These are phyloP conservation scores for Barnettozyma wickerhamii DNA, from an alignment of 805 yeast species.

Conservation along the genomic window DNA sequence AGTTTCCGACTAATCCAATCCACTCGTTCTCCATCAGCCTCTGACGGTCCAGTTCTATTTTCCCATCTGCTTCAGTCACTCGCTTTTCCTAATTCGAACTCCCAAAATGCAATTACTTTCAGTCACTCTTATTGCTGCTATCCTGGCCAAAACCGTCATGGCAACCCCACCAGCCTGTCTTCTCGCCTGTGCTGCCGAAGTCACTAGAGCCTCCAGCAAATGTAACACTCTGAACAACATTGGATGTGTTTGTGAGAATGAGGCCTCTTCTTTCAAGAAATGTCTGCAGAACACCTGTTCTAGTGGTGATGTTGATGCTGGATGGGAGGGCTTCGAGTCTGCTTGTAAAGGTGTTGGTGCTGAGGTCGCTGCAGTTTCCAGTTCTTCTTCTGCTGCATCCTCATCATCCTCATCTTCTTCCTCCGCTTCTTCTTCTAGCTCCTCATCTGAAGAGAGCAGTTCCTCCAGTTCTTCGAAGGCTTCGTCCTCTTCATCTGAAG, in stretches of 20 bases:
- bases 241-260: constrained; percentile 61
- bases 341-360: constrained; percentile 49
- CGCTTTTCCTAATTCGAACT: too few species aligned
- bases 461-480: constrained; percentile 11
- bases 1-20: too few species aligned
- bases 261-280: constrained; percentile 45
- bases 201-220: constrained; percentile 45
- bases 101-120: constrained; percentile 5
- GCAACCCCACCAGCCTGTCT: constrained; percentile 90
- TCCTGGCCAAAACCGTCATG: constrained; percentile 26
- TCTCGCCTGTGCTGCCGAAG: constrained; percentile 80
- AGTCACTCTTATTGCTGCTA: constrained; percentile 11
- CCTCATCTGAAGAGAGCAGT: too few species aligned
- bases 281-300: constrained; percentile 76
- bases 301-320: constrained; percentile 50
- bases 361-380: constrained; percentile 5
- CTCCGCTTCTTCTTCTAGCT: constrained; percentile 10
- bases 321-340: constrained; percentile 51
- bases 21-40: too few species aligned
- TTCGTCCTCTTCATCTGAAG: constrained; percentile 22
- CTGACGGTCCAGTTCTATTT: too few species aligned
- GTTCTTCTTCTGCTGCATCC: constrained; percentile 11
- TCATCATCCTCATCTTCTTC: constrained; percentile 13
- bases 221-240: constrained; percentile 62
- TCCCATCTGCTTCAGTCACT: too few species aligned